A percentile compares a stretch with the other conserved stretches of the same genome.
phyloP scores from a whole-genome alignment of 108 stramenopile species.

The Discostella stelligeroides region DNA sequence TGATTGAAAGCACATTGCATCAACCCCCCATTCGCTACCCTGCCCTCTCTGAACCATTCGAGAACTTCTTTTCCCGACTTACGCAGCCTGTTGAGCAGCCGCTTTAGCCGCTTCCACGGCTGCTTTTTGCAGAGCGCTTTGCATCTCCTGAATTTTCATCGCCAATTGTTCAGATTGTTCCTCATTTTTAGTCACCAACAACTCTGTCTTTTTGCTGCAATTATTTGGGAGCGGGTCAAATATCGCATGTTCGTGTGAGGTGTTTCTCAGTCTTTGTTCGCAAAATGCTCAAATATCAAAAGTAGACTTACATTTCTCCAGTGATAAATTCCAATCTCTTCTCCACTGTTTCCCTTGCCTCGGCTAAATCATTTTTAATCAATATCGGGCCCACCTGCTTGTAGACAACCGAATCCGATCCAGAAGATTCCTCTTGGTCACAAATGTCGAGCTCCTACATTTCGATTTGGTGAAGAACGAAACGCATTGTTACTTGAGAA shows the following conservation, averaged over 20 bases:
- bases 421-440: slow-evolving; percentile 29
- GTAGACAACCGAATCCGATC: slow-evolving; percentile 64
- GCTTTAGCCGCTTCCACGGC: slow-evolving; percentile 83
- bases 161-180: slow-evolving; percentile 61
- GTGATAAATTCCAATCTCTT: slow-evolving; percentile 89
- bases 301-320: slow-evolving; percentile 58
- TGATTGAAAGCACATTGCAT: too few relatives aligned
- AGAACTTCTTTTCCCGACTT: neutral
- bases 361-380: slow-evolving; percentile 88
- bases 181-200: slow-evolving; percentile 58
- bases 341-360: slow-evolving; percentile 84
- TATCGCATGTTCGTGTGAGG: too few relatives aligned
- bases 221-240: too few relatives aligned
- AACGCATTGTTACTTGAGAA: neutral
- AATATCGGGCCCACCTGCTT: slow-evolving; percentile 93
- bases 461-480: neutral
- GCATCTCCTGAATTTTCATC: slow-evolving; percentile 80
- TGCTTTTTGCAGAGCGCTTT: slow-evolving; percentile 76
- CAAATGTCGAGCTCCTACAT: slow-evolving; percentile 49
- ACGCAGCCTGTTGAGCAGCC: slow-evolving; percentile 56
- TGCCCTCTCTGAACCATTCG: too few relatives aligned
- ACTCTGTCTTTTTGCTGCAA: slow-evolving; percentile 57
- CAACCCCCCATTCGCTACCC: too few relatives aligned
- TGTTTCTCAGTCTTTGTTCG: too few relatives aligned
- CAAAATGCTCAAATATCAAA: too few relatives aligned